Conservation (phyloP, 1,284 basidiomycete genomes). For the Apiotrichum sp. region DNA sequence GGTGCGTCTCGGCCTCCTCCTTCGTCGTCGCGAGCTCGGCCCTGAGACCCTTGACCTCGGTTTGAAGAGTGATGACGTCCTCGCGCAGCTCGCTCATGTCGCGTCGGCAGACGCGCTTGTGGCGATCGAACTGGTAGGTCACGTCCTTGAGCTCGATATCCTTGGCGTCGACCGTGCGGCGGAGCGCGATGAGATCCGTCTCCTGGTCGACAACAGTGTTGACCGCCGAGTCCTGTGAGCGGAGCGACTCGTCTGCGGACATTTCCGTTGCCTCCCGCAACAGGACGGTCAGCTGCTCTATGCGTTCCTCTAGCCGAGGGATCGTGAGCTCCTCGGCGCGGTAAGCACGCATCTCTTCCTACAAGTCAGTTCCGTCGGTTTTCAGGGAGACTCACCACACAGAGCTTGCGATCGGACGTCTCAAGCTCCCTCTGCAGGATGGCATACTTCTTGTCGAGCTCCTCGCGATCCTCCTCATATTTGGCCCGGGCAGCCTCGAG, state of each 20-base stretch:
- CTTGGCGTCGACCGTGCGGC: conserved; percentile 1
- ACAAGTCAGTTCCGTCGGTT: neutral
- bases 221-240: neutral
- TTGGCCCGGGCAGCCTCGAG: neutral
- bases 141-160: neutral
- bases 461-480: neutral
- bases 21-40: neutral
- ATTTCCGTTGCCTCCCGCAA: neutral
- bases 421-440: conserved; percentile 1
- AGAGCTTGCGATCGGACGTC: neutral
- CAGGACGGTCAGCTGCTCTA: neutral
- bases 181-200: neutral
- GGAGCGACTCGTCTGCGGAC: neutral
- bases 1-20: conserved; percentile 2
- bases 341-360: neutral
- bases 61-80: neutral
- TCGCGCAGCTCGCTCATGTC: conserved; percentile 3
- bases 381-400: neutral
- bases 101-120: neutral
- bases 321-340: conserved; percentile 2
- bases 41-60: neutral
- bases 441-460: neutral
- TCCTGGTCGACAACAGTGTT: conserved; percentile 3
- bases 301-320: conserved; percentile 2
- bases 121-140: neutral